Conservation (phyloP, 2,329 filamentous ascomycete species). For the Colletotrichum liriopes region DNA sequence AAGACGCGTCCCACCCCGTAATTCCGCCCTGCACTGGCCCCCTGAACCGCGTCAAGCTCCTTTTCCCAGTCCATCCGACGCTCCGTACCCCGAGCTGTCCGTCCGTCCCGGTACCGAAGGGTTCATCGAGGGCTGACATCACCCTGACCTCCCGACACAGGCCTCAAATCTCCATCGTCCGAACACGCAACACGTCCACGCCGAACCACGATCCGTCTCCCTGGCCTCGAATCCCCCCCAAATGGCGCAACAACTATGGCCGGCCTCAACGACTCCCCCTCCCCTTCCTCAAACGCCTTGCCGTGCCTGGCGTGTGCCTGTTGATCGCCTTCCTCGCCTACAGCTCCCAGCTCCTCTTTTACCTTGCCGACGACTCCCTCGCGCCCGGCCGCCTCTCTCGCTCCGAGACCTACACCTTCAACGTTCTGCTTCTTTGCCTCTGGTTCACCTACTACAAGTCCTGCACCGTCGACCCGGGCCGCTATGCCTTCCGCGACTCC, state of each 20-base stretch:
- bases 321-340: conserved; percentile 81
- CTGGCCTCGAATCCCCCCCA: neutral
- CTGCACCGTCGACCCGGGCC: conserved; percentile 72
- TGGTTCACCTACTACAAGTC: conserved; percentile 79
- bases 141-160: conserved; percentile 9
- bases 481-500: conserved; percentile 62
- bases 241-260: conserved; percentile 54
- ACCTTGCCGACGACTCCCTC: conserved; percentile 67
- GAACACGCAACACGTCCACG: neutral
- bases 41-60: conserved; percentile 43
- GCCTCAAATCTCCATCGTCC: neutral
- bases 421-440: conserved; percentile 74
- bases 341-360: conserved; percentile 80
- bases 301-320: conserved; percentile 77
- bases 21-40: conserved; percentile 17
- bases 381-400: conserved; percentile 72
- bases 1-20: conserved; percentile 27
- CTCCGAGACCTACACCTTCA: conserved; percentile 75
- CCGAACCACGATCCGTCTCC: neutral
- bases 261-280: conserved; percentile 56
- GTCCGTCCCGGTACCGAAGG: conserved; percentile 18
- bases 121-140: conserved; percentile 19
- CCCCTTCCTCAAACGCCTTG: conserved; percentile 67
- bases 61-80: conserved; percentile 1
- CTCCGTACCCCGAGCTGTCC: conserved; percentile 17